These are phyloP conservation scores for Triticum turgidum DNA, from an alignment of 176 grass and related monocot genomes.

Conservation along the genomic window DNA sequence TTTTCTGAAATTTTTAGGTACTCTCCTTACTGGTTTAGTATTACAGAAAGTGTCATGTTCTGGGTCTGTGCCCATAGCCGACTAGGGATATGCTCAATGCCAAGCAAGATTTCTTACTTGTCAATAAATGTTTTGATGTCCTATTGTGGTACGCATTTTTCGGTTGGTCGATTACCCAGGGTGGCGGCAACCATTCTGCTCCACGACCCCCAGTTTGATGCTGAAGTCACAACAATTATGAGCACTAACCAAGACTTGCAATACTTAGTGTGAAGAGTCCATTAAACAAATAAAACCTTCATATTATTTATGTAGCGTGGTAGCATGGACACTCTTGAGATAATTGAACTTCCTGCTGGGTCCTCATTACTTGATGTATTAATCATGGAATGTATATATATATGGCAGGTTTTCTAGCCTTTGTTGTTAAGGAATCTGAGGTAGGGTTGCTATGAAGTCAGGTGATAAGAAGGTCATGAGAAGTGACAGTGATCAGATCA, in stretches of 20 bases:
- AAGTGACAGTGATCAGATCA: background rate
- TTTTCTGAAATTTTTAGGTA: background rate
- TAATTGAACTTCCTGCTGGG: background rate
- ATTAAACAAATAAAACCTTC: background rate
- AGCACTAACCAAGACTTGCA: background rate
- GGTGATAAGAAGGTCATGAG: background rate
- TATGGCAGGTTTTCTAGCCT: constrained; percentile 9
- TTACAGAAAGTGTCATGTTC: background rate
- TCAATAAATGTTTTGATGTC: background rate
- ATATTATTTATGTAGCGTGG: background rate
- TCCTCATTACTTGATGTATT: background rate
- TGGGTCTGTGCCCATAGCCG: background rate
- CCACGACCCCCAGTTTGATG: background rate
- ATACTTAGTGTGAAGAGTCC: background rate
- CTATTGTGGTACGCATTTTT: background rate
- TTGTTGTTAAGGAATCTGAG: background rate
- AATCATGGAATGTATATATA: constrained; percentile 5
- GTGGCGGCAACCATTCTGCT: background rate
- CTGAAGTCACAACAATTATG: background rate
- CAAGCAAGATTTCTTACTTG: background rate
- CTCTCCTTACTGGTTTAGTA: background rate
- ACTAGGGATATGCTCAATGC: background rate
- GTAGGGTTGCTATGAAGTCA: constrained; percentile 4
- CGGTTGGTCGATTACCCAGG: background rate
- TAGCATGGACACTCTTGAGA: background rate